Base-by-base conservation (phyloP, 2,329 filamentous ascomycete genomes). In the Cryphonectria carpinicola region DNA sequence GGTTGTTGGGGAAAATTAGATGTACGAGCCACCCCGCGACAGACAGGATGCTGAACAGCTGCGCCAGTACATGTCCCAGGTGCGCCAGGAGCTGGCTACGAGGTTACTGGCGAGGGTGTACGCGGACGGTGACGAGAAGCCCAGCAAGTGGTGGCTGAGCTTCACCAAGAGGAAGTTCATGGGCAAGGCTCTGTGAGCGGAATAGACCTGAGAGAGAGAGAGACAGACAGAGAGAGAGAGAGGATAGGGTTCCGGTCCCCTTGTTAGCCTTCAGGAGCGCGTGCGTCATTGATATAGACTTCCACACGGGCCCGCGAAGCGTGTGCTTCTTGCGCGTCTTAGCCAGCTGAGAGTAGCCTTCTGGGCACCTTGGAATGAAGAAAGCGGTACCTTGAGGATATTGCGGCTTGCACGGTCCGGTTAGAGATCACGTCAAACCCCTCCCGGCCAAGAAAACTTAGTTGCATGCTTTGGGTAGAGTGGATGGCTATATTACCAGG, bases 101-200 rank as follows among this genome's bases (percentile, higher is more conserved):
- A 88, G 96, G 80, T 85, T 99, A 83, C 83, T 98, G 79, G 92
- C 92, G 67, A 89, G 95, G 76, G 91, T 99, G 74, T 99, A 97
- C 80, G 91, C 92, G 69, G 94, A 95, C 84, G 76, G 87, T 81
- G 81, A 88, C 79, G 82, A 95, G 85, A 88, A 88, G 82, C 89
- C 89, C 69, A 88, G 84, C 82, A 89, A 97, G 90, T 98, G 95
- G 93, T 99, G 96, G 96, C 83, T 99, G 81, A 98, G 96, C 86
- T 99, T 98, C 81, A 93, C 93, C 68, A 98, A 98, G 90, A 91
- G 96, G 84, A 98, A 98, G 89, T 99, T 99, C 80, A 98, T 99
- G 96, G 95, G 95, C 81, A 98, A 98, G 89, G 88, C 89, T 75
- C 84, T 96, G 83, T 95, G 86, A 81, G 54, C 28, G 35, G 14